phyloP scores from a whole-genome alignment of 106 monocot species.

The Vanilla planifolia region DNA sequence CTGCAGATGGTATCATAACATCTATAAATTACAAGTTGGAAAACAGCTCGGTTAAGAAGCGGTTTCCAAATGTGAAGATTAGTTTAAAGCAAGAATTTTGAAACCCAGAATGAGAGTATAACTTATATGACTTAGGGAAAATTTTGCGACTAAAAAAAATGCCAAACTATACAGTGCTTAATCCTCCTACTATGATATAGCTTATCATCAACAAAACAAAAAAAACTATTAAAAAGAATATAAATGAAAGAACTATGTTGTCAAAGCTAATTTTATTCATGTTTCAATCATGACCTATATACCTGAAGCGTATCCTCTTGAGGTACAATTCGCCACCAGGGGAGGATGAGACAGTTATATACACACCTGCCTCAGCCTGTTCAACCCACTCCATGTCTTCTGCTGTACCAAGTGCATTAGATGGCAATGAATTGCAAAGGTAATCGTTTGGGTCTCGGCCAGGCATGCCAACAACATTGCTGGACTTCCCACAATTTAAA shows the following conservation, averaged over 20 bases:
- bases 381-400: constrained; percentile 44
- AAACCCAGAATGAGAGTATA: no score
- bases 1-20: no score
- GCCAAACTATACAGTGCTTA: no score
- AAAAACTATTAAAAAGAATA: background rate
- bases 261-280: no score
- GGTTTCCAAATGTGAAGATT: no score
- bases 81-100: no score
- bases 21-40: no score
- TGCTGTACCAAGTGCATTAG: background rate
- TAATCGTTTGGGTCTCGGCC: background rate
- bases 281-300: no score
- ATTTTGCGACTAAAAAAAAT: no score
- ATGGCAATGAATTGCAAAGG: background rate
- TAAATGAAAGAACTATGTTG: background rate
- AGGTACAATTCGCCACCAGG: constrained; percentile 48
- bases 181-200: no score
- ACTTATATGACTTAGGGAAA: no score
- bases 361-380: constrained; percentile 58
- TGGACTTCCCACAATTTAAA: background rate
- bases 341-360: constrained; percentile 38
- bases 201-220: background rate
- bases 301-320: constrained; percentile 67
- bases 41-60: no score
- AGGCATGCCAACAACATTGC: background rate